These are phyloP conservation scores for Balansia obtecta DNA, from an alignment of 2,329 filamentous ascomycete species.

Conservation along the genomic window DNA sequence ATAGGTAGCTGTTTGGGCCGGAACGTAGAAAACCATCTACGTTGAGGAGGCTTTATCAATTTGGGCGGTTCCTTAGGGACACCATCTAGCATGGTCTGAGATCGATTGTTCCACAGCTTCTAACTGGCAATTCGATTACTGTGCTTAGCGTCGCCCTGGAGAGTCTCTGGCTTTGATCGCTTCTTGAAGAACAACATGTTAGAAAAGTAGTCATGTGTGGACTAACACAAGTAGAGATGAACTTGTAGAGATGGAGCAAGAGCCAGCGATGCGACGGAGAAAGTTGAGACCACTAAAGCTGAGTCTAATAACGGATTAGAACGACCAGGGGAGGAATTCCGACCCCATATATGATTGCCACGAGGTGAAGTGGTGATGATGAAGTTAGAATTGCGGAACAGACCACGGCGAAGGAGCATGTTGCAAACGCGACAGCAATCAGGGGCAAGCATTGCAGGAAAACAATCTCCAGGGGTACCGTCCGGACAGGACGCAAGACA, in stretches of 20 bases:
- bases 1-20: slow-evolving; percentile 4
- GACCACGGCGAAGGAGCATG: background rate
- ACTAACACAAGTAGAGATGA: slow-evolving; percentile 4
- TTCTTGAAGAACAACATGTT: slow-evolving; percentile 13
- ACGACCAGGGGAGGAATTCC: background rate
- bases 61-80: slow-evolving; percentile 1
- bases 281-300: slow-evolving; percentile 1
- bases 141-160: slow-evolving; percentile 4
- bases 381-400: background rate
- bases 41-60: slow-evolving; percentile 1
- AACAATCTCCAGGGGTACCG: background rate
- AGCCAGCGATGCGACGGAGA: slow-evolving; percentile 2
- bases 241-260: slow-evolving; percentile 3
- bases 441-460: background rate
- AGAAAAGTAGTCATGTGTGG: slow-evolving; percentile 7
- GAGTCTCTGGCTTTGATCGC: slow-evolving; percentile 7
- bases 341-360: background rate
- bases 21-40: slow-evolving; percentile 12
- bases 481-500: background rate
- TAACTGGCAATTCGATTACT: slow-evolving; percentile 12
- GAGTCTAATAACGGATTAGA: background rate
- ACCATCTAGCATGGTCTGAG: slow-evolving; percentile 6
- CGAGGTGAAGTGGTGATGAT: background rate
- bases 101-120: slow-evolving; percentile 16
- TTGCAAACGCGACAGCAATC: background rate